phyloP scores from a whole-genome alignment of 2,329 filamentous ascomycete species.

The Cercospora sesami region DNA sequence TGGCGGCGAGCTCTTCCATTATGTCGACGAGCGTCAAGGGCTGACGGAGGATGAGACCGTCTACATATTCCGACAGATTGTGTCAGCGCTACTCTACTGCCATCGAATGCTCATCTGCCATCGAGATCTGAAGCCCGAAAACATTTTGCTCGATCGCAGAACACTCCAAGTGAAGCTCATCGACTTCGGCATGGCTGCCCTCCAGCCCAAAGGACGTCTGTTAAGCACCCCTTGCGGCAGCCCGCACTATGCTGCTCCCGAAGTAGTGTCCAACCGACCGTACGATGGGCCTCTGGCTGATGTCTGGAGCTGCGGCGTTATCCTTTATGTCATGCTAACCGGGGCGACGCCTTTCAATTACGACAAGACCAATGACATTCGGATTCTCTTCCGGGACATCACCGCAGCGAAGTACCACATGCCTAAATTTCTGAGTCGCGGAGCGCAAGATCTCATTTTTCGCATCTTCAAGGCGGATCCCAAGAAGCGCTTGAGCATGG shows the following conservation, averaged over 20 bases:
- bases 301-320: slow-evolving; percentile 91
- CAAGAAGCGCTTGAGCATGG: slow-evolving; percentile 73
- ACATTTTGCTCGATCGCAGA: slow-evolving; percentile 78
- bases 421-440: slow-evolving; percentile 56
- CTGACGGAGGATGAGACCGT: slow-evolving; percentile 78
- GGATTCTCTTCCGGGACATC: slow-evolving; percentile 61
- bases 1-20: slow-evolving; percentile 80
- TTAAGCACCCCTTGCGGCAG: slow-evolving; percentile 91
- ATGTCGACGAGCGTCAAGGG: slow-evolving; percentile 73
- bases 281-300: slow-evolving; percentile 88
- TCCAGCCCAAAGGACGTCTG: slow-evolving; percentile 76
- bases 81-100: slow-evolving; percentile 87
- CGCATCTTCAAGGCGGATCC: slow-evolving; percentile 79
- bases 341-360: slow-evolving; percentile 77
- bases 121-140: slow-evolving; percentile 94
- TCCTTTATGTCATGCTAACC: slow-evolving; percentile 83
- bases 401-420: slow-evolving; percentile 52
- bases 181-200: slow-evolving; percentile 95
- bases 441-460: slow-evolving; percentile 75
- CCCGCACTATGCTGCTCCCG: slow-evolving; percentile 93
- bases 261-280: slow-evolving; percentile 73
- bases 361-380: slow-evolving; percentile 62
- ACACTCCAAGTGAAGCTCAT: slow-evolving; percentile 81
- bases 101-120: slow-evolving; percentile 95
- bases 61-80: slow-evolving; percentile 86